These are phyloP conservation scores for Inga oerstediana DNA, from an alignment of 306 rosid genomes.

Conservation along the genomic window DNA sequence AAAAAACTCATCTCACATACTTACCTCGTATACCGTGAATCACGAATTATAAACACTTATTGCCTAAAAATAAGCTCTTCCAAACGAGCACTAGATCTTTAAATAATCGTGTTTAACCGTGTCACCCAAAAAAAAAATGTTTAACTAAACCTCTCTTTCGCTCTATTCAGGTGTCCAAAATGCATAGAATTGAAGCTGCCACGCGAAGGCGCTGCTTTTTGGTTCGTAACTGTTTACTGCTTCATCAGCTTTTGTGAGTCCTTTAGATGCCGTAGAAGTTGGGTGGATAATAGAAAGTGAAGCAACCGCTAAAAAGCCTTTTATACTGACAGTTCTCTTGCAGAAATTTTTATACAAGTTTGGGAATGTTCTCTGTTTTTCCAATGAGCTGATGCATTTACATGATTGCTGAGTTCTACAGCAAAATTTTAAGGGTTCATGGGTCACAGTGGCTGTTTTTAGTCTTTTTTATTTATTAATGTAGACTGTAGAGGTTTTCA, in stretches of 20 bases:
- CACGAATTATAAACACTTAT: too few species aligned
- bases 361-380: not conserved
- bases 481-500: not conserved
- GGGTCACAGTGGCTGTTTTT: not conserved
- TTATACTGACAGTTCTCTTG: not conserved
- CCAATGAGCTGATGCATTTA: slow-evolving; percentile 1
- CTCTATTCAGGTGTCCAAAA: slow-evolving; percentile 76
- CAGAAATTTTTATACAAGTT: not conserved
- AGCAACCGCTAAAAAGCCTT: not conserved
- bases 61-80: too few species aligned
- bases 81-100: too few species aligned
- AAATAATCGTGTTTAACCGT: not conserved
- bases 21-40: too few species aligned
- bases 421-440: not conserved
- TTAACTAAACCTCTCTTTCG: not conserved
- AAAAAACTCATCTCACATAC: too few species aligned
- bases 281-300: not conserved
- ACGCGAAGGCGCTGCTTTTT: slow-evolving; percentile 86
- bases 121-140: not conserved
- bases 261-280: not conserved
- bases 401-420: not conserved
- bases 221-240: slow-evolving; percentile 57
- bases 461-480: not conserved
- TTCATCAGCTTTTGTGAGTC: not conserved
- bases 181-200: slow-evolving; percentile 91